A percentile compares a stretch with the other conserved stretches of the same genome.
These are phyloP conservation scores for Teunomyces gatunensis DNA, from an alignment of 805 yeast genomes.

Conservation along the genomic window DNA sequence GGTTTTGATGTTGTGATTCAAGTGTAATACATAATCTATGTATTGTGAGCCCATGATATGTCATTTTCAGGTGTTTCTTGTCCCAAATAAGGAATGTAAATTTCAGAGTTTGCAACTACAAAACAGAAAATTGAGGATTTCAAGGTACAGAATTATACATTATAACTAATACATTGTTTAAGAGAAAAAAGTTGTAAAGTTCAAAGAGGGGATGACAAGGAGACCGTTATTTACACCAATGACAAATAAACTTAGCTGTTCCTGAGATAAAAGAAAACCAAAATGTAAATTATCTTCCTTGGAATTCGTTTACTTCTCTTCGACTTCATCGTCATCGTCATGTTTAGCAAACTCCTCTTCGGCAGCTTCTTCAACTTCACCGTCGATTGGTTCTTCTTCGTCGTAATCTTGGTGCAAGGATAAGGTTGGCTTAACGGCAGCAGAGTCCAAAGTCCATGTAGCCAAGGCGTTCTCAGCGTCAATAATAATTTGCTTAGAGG, in stretches of 20 bases:
- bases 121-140: neutral
- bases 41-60: neutral
- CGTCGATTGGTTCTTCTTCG: conserved; percentile 47
- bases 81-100: neutral
- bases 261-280: neutral
- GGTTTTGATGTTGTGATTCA: neutral
- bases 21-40: neutral
- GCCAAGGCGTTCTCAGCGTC: conserved; percentile 83
- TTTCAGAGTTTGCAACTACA: neutral
- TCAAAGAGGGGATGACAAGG: neutral
- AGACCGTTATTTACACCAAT: neutral
- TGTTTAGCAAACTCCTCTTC: conserved; percentile 55
- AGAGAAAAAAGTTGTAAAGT: neutral
- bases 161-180: conserved; percentile 3
- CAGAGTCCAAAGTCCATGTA: conserved; percentile 80
- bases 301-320: conserved; percentile 1
- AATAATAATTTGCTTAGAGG: conserved; percentile 81
- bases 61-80: neutral
- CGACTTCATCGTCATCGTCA: conserved; percentile 30
- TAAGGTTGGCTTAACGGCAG: conserved; percentile 79
- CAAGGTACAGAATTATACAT: conserved; percentile 1
- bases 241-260: neutral
- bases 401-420: conserved; percentile 63
- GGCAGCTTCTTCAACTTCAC: conserved; percentile 45
- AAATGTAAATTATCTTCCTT: neutral